Evolutionary conservation across 2,329 filamentous ascomycete species (phyloP).

Genomic region (Neonectria magnoliae): DNA sequence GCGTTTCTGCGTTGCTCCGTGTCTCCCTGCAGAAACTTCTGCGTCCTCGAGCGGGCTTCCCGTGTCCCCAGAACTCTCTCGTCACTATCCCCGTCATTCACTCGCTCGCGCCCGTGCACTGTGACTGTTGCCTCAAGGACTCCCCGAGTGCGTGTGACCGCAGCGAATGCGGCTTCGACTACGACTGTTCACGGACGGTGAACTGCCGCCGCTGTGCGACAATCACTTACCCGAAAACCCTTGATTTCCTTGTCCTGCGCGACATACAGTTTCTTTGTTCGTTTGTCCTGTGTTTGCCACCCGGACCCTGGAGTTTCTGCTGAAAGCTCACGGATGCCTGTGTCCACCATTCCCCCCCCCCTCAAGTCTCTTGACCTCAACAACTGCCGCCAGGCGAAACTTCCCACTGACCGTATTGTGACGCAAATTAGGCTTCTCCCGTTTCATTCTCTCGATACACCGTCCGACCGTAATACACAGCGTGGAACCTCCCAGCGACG

Average conservation of each 20-base stretch:
- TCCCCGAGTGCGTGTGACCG: constrained; percentile 38
- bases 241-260: constrained; percentile 17
- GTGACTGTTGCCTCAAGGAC: constrained; percentile 39
- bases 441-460: constrained; percentile 26
- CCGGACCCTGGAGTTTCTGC: constrained; percentile 17
- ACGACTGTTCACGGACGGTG: constrained; percentile 22
- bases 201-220: constrained; percentile 33
- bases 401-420: constrained; percentile 34
- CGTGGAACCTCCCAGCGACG: constrained; percentile 8
- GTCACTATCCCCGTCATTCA: constrained; percentile 22
- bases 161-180: constrained; percentile 28
- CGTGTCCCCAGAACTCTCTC: constrained; percentile 27
- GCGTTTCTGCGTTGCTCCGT: constrained; percentile 18
- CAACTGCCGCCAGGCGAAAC: constrained; percentile 23
- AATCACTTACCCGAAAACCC: constrained; percentile 18
- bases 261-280: constrained; percentile 7
- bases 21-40: constrained; percentile 22
- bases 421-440: constrained; percentile 28
- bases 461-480: constrained; percentile 30
- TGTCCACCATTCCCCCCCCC: too few relatives aligned
- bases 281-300: constrained; percentile 11
- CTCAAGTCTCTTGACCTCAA: constrained; percentile 24
- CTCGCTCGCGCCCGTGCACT: constrained; percentile 30
- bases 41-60: constrained; percentile 12
- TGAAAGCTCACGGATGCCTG: constrained; percentile 9